Base-by-base conservation (phyloP, 2,329 filamentous ascomycete species). In the Hypoxylon sp. region DNA sequence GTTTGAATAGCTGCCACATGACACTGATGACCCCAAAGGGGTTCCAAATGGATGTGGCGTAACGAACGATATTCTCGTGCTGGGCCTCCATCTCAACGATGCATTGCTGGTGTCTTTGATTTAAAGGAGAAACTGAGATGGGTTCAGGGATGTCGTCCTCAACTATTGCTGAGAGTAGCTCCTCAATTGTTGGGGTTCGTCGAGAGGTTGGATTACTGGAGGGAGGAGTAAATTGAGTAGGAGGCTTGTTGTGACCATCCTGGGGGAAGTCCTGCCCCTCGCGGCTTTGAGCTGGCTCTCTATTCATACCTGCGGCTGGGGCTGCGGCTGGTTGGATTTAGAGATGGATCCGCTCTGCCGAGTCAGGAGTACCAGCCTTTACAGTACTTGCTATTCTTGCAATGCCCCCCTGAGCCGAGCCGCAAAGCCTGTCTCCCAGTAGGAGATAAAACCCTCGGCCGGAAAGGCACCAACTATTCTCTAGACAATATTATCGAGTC, bases 61-160 rank as follows among this genome's bases (percentile, higher is more conserved):
- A 37, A 35, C 53, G 52, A 13, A 72, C 19, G 21, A 53, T 50
- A 48, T 46, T 21, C n/a, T 69, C 65, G 11, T 67, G 54, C 32
- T 62, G 62, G 39, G 58, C 48, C 11, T 71, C 63, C 74, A 75
- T 75, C 1, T 66, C 64, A 50, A 51, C 1, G 15, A 73, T 21
- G 24, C 66, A 71, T 46, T 52, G 29, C 55, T 57, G 57, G 51
- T 75, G 73, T 10, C 52, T 35, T 51, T 60, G 56, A 29, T 70
- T 69, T 24, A 60, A 52, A 29, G 63, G 29, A 10, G 42, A 6
- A 37, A 19, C 42, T 29, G 27, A n/a, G 6, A 37, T 62, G 27
- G 52, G 10, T 27, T 35, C 51, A 24, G 17, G 27, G 17, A 15
- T 17, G 42, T n/a, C 6, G n/a, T 50, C 27, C n/a, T 65, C 52